Conservation (phyloP, 768 basidiomycete species). For the Trametes cingulata region DNA sequence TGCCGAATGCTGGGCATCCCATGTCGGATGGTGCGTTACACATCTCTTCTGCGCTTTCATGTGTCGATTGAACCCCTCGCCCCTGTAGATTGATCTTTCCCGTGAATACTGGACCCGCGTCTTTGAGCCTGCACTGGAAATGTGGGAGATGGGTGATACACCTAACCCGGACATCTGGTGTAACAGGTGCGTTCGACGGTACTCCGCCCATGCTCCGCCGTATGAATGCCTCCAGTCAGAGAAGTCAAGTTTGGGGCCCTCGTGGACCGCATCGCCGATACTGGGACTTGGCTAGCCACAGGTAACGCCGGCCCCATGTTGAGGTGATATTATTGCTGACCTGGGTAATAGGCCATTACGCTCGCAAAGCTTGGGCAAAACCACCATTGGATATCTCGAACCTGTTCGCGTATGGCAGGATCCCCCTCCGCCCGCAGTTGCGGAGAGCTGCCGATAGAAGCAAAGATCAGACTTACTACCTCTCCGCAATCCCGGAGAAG, state of each 20-base stretch:
- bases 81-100: constrained; percentile 75
- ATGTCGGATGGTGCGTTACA: constrained; percentile 69
- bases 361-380: constrained; percentile 57
- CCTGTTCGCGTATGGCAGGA: constrained; percentile 8
- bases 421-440: constrained; percentile 36
- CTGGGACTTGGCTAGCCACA: constrained; percentile 74
- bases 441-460: constrained; percentile 48
- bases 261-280: constrained; percentile 55
- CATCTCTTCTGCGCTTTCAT: background rate
- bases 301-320: constrained; percentile 44
- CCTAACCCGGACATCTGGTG: constrained; percentile 96
- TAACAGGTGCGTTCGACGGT: constrained; percentile 59
- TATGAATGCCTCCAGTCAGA: constrained; percentile 38
- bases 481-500: constrained; percentile 72
- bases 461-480: constrained; percentile 94
- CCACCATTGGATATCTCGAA: constrained; percentile 1
- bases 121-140: constrained; percentile 79
- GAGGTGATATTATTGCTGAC: background rate
- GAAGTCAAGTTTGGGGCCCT: constrained; percentile 92
- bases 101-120: constrained; percentile 90
- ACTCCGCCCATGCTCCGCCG: background rate
- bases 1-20: constrained; percentile 73
- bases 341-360: constrained; percentile 73
- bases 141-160: constrained; percentile 78
- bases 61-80: background rate